phyloP scores from a whole-genome alignment of 495 filamentous ascomycete genomes.

The Clavariopsis aquatica region DNA sequence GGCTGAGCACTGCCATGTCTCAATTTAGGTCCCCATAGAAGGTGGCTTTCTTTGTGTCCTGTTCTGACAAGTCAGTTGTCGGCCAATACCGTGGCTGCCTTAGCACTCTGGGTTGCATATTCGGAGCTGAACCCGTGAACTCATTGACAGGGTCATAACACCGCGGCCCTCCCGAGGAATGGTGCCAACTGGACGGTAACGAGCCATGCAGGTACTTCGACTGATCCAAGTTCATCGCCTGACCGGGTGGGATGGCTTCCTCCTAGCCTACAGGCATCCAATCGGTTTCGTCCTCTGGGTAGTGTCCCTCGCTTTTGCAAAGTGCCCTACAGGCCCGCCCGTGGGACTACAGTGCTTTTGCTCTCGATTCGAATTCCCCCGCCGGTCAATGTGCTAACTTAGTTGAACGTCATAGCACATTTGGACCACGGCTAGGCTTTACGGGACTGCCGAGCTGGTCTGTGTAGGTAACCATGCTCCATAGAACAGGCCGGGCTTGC shows the following conservation, averaged over 20 bases:
- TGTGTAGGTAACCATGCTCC: background rate
- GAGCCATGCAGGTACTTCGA: slow-evolving; percentile 38
- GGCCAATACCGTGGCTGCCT: slow-evolving; percentile 32
- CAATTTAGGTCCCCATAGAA: slow-evolving; percentile 20
- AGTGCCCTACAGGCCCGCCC: slow-evolving; percentile 33
- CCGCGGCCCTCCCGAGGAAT: slow-evolving; percentile 35
- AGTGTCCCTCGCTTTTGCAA: slow-evolving; percentile 3
- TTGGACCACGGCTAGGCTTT: slow-evolving; percentile 14
- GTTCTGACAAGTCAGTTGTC: background rate
- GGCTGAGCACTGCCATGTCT: slow-evolving; percentile 39
- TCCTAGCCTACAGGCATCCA: slow-evolving; percentile 10
- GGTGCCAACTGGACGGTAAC: slow-evolving; percentile 36
- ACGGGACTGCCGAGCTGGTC: slow-evolving; percentile 39
- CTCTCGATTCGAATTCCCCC: slow-evolving; percentile 2
- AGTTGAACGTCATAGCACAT: slow-evolving; percentile 27
- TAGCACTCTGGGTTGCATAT: slow-evolving; percentile 12
- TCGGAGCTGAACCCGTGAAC: slow-evolving; percentile 30
- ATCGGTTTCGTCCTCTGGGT: slow-evolving; percentile 9
- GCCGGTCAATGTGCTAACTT: slow-evolving; percentile 16
- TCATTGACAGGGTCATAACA: slow-evolving; percentile 29
- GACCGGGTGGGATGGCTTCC: slow-evolving; percentile 13
- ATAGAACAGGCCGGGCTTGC: background rate
- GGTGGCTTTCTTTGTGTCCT: slow-evolving; percentile 18
- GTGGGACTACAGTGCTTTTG: slow-evolving; percentile 25
- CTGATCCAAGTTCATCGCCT: slow-evolving; percentile 19